These are phyloP conservation scores for Boletus eberwhitei DNA, from an alignment of 768 basidiomycete species.

Conservation along the genomic window DNA sequence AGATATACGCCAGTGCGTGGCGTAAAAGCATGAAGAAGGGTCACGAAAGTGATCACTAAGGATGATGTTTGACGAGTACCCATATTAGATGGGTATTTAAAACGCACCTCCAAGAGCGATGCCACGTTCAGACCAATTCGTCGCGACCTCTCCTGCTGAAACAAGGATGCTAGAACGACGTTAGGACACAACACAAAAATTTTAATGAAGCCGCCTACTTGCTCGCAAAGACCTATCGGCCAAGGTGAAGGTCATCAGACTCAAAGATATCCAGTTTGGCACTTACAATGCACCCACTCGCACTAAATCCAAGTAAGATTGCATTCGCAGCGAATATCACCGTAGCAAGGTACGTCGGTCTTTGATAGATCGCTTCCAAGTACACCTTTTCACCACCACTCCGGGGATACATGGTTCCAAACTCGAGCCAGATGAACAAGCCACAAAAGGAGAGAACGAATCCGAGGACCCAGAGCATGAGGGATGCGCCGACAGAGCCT, in stretches of 20 bases:
- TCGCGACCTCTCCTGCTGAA: slow-evolving; percentile 39
- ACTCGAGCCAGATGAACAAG: slow-evolving; percentile 60
- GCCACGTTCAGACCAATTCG: slow-evolving; percentile 55
- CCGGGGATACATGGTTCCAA: slow-evolving; percentile 59
- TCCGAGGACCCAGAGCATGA: slow-evolving; percentile 62
- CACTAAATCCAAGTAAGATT: slow-evolving; percentile 42
- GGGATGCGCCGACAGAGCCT: slow-evolving; percentile 54
- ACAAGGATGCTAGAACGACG: slow-evolving; percentile 42
- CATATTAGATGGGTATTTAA: neutral
- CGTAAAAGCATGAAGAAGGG: slow-evolving; percentile 49
- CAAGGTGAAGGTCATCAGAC: neutral
- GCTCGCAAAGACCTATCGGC: slow-evolving; percentile 30
- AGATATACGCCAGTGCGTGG: slow-evolving; percentile 47
- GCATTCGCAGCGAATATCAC: slow-evolving; percentile 48
- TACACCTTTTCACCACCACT: slow-evolving; percentile 65
- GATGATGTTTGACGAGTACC: neutral
- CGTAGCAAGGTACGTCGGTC: slow-evolving; percentile 46
- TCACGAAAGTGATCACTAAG: slow-evolving; percentile 49
- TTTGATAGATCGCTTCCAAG: slow-evolving; percentile 50
- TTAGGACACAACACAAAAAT: neutral
- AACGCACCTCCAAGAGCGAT: slow-evolving; percentile 53
- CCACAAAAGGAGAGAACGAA: slow-evolving; percentile 57
- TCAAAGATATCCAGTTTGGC: neutral
- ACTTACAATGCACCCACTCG: slow-evolving; percentile 47
- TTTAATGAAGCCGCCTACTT: slow-evolving; percentile 17